Percentiles rank a stretch among this genome's conserved stretches.
phyloP scores from a whole-genome alignment of 352 stramenopile genomes.

The Phytophthora tubulina region DNA sequence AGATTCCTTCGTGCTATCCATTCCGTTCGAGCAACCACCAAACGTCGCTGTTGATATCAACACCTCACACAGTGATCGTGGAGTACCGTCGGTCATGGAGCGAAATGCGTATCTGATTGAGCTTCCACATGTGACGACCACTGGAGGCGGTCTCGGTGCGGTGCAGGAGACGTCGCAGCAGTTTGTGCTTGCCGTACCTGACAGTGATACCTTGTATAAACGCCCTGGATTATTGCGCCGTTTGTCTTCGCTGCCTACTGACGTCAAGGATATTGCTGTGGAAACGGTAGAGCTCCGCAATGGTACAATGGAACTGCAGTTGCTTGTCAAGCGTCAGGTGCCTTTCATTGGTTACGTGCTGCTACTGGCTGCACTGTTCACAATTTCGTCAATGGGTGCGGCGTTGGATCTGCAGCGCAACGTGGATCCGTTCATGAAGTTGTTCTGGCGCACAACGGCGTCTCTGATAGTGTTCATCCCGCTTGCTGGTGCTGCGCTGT shows the following conservation, averaged over 20 bases:
- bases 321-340: slow-evolving; percentile 81
- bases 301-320: slow-evolving; percentile 70
- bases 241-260: slow-evolving; percentile 70
- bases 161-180: slow-evolving; percentile 56
- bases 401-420: slow-evolving; percentile 75
- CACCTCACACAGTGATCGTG: slow-evolving; percentile 23
- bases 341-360: slow-evolving; percentile 83
- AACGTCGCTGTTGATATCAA: slow-evolving; percentile 25
- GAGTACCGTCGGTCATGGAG: slow-evolving; percentile 48
- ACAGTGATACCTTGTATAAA: slow-evolving; percentile 61
- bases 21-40: slow-evolving; percentile 68
- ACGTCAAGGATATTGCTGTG: slow-evolving; percentile 77
- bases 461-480: slow-evolving; percentile 80
- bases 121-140: slow-evolving; percentile 60
- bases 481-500: slow-evolving; percentile 59
- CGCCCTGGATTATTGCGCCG: slow-evolving; percentile 67
- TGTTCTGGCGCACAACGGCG: slow-evolving; percentile 85
- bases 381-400: slow-evolving; percentile 81
- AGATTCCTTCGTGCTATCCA: slow-evolving; percentile 84
- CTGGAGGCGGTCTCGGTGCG: slow-evolving; percentile 36
- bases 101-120: slow-evolving; percentile 85
- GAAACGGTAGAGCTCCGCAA: slow-evolving; percentile 79
- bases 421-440: slow-evolving; percentile 85
- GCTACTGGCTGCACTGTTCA: slow-evolving; percentile 71
- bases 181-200: slow-evolving; percentile 81